phyloP scores from a whole-genome alignment of 352 stramenopile genomes.

The Phytopythium sindhum region DNA sequence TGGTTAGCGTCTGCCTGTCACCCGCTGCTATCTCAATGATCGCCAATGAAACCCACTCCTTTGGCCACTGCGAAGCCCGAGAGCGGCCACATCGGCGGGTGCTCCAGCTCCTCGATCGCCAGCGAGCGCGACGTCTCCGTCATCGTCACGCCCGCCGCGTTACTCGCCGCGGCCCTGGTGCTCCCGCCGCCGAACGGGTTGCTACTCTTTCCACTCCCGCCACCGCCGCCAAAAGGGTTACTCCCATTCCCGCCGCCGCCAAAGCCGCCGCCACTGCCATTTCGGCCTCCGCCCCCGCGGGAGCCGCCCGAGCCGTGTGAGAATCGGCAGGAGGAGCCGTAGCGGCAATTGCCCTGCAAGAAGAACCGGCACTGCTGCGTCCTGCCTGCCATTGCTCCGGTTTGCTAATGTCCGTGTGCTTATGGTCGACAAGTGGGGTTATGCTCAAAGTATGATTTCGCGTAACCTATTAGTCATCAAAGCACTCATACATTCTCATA shows the following conservation, averaged over 20 bases:
- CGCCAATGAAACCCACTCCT: slow-evolving; percentile 30
- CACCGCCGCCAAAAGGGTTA: slow-evolving; percentile 19
- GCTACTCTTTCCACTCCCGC: slow-evolving; percentile 13
- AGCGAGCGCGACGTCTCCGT: slow-evolving; percentile 45
- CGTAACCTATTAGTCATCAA: too few species aligned
- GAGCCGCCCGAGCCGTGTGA: slow-evolving; percentile 34
- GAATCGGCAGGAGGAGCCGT: slow-evolving; percentile 67
- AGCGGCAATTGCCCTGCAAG: slow-evolving; percentile 63
- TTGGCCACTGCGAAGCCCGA: slow-evolving; percentile 65
- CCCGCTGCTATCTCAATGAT: neutral
- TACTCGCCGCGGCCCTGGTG: neutral
- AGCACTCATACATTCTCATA: too few species aligned
- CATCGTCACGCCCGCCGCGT: slow-evolving; percentile 16
- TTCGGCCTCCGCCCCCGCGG: neutral
- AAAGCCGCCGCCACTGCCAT: slow-evolving; percentile 9
- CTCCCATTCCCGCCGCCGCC: slow-evolving; percentile 12
- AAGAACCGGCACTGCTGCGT: slow-evolving; percentile 66
- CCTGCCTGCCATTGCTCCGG: neutral
- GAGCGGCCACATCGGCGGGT: slow-evolving; percentile 52
- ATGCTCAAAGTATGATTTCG: too few species aligned
- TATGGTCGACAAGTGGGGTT: too few species aligned
- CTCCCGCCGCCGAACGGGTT: slow-evolving; percentile 16
- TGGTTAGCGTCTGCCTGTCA: neutral
- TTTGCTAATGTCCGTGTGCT: too few species aligned
- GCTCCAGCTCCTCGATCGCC: slow-evolving; percentile 55